Conservation (phyloP, 1,139 yeast genomes). For the Debaryomyces singareniensis region DNA sequence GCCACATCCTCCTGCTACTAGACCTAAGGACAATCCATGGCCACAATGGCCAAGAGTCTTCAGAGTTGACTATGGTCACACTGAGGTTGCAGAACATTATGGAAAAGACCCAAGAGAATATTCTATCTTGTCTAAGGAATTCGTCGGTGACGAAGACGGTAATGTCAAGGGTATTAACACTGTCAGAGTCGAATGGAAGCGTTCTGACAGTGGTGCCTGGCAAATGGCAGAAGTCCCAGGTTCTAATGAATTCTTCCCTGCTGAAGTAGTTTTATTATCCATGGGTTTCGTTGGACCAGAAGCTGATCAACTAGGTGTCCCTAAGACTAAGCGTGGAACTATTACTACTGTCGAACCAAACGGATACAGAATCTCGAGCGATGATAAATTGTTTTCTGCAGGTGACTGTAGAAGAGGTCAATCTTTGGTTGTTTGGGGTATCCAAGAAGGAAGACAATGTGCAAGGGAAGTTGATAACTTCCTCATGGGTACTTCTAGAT, state of each 20-base stretch:
- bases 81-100: constrained; percentile 89
- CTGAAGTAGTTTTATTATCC: constrained; percentile 86
- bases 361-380: constrained; percentile 62
- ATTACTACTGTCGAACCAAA: constrained; percentile 62
- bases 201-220: constrained; percentile 95
- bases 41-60: constrained; percentile 99
- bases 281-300: constrained; percentile 99
- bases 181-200: constrained; percentile 96
- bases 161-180: constrained; percentile 92
- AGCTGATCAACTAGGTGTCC: constrained; percentile 65
- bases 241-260: constrained; percentile 89
- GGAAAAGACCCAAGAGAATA: constrained; percentile 98
- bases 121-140: constrained; percentile 90
- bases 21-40: constrained; percentile 98
- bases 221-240: constrained; percentile 98
- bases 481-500: constrained; percentile 70
- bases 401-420: constrained; percentile 99
- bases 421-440: constrained; percentile 98
- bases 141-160: constrained; percentile 90
- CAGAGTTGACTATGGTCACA: constrained; percentile 96
- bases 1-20: constrained; percentile 82
- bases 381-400: constrained; percentile 77
- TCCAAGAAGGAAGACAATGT: constrained; percentile 98
- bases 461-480: constrained; percentile 86
- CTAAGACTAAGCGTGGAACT: constrained; percentile 82